Conservation (phyloP, 768 basidiomycete species). For the Amanita molliuscula region DNA sequence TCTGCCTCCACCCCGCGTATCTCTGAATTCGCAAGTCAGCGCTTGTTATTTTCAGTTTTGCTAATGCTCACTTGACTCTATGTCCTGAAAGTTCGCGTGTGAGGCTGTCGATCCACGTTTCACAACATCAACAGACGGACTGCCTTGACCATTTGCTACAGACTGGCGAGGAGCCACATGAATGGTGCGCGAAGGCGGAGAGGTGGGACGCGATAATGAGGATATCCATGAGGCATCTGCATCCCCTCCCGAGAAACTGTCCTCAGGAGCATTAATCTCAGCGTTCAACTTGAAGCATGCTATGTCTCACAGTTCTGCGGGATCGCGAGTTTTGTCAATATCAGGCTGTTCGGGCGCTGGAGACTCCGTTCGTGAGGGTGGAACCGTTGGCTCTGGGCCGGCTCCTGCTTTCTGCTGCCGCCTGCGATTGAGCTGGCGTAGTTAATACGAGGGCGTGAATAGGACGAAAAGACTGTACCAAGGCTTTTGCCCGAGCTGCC, state of each 20-base stretch:
- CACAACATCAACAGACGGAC: slow-evolving; percentile 11
- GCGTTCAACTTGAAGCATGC: neutral
- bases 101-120: slow-evolving; percentile 18
- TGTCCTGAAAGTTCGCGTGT: slow-evolving; percentile 19
- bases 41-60: neutral
- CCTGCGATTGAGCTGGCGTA: slow-evolving; percentile 64
- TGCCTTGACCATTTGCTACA: slow-evolving; percentile 8
- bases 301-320: neutral
- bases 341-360: neutral
- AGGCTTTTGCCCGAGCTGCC: slow-evolving; percentile 73
- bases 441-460: slow-evolving; percentile 5
- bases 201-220: slow-evolving; percentile 36
- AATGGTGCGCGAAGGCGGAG: slow-evolving; percentile 13
- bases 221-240: slow-evolving; percentile 51
- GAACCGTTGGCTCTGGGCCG: slow-evolving; percentile 19
- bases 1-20: slow-evolving; percentile 20
- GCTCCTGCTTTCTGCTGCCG: slow-evolving; percentile 60
- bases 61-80: slow-evolving; percentile 19
- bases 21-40: slow-evolving; percentile 13
- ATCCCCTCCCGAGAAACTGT: slow-evolving; percentile 34
- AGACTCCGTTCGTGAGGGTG: slow-evolving; percentile 35
- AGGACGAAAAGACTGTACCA: slow-evolving; percentile 37
- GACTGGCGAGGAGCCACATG: slow-evolving; percentile 13
- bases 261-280: neutral
- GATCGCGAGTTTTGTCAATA: neutral